Percentiles rank a stretch among this genome's conserved stretches.
These are phyloP conservation scores for Stemphylium beticola DNA, from an alignment of 2,329 filamentous ascomycete genomes.

Conservation along the genomic window DNA sequence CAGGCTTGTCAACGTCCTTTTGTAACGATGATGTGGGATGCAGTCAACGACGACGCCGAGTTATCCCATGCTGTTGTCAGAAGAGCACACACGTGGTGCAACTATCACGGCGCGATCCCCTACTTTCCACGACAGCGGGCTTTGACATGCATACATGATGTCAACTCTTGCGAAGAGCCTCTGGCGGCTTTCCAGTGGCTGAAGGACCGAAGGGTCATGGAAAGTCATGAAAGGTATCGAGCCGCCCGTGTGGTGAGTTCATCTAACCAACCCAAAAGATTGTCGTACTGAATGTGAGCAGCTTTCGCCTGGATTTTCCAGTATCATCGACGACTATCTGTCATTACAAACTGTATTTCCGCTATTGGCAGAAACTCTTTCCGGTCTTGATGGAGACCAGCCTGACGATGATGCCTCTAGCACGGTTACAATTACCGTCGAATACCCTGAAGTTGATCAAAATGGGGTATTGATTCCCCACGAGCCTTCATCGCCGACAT, in stretches of 20 bases:
- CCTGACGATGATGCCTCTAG: conserved; percentile 32
- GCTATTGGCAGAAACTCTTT: conserved; percentile 30
- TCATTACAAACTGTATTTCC: conserved; percentile 39
- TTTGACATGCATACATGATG: conserved; percentile 31
- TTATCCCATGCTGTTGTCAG: conserved; percentile 46
- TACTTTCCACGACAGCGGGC: conserved; percentile 37
- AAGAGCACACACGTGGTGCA: conserved; percentile 47
- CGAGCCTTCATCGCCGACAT: conserved; percentile 25
- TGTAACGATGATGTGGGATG: conserved; percentile 49
- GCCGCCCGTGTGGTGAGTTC: conserved; percentile 36
- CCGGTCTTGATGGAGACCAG: conserved; percentile 33
- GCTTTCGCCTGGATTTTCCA: conserved; percentile 39
- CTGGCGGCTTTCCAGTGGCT: conserved; percentile 49
- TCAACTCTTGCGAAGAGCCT: conserved; percentile 39
- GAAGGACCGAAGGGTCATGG: conserved; percentile 46
- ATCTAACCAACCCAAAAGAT: neutral
- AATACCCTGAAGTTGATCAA: conserved; percentile 43
- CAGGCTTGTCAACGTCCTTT: conserved; percentile 46
- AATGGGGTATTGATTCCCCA: conserved; percentile 32
- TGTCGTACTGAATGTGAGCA: conserved; percentile 11
- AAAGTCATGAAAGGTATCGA: conserved; percentile 44
- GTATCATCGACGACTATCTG: conserved; percentile 41
- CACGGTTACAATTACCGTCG: conserved; percentile 39
- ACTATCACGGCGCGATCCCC: conserved; percentile 44
- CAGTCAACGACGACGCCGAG: conserved; percentile 41